Percentiles rank a stretch among this genome's conserved stretches.
Conservation (phyloP, 306 rosid species). For the Alnus glutinosa region DNA sequence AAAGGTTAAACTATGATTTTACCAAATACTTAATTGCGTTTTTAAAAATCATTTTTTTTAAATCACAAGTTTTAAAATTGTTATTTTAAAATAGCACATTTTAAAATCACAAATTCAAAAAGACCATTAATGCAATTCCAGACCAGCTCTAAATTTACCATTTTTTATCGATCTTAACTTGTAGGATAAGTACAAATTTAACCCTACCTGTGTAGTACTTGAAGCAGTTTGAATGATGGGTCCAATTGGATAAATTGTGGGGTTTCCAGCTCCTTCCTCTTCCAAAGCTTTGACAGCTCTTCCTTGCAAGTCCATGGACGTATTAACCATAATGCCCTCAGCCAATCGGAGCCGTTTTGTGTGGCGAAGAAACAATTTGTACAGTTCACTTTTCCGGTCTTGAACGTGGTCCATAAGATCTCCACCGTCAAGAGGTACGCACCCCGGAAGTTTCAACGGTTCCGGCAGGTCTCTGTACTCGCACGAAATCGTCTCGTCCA, state of each 20-base stretch:
- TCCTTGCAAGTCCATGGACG: conserved; percentile 32
- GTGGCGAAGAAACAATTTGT: conserved; percentile 24
- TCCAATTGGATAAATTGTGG: conserved; percentile 39
- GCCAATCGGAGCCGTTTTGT: conserved; percentile 27
- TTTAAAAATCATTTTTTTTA: too few relatives aligned
- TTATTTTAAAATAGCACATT: too few relatives aligned
- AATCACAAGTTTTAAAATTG: too few relatives aligned
- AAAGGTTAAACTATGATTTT: too few relatives aligned
- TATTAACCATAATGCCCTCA: conserved; percentile 37
- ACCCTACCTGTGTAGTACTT: background rate
- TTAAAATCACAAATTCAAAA: too few relatives aligned
- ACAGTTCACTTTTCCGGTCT: conserved; percentile 21
- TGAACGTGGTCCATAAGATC: conserved; percentile 37
- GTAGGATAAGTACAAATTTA: too few relatives aligned
- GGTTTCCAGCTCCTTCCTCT: background rate
- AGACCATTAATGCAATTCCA: too few relatives aligned
- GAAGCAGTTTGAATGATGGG: conserved; percentile 35
- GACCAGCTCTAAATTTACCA: too few relatives aligned
- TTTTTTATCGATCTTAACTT: too few relatives aligned
- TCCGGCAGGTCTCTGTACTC: conserved; percentile 29
- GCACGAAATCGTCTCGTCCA: conserved; percentile 25
- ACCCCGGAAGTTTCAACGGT: conserved; percentile 31
- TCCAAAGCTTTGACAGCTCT: conserved; percentile 20
- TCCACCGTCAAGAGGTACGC: conserved; percentile 17
- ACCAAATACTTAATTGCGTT: too few relatives aligned